Evolutionary conservation across 2,329 filamentous ascomycete species (phyloP).

Genomic region (Cladophialophora psammophila): DNA sequence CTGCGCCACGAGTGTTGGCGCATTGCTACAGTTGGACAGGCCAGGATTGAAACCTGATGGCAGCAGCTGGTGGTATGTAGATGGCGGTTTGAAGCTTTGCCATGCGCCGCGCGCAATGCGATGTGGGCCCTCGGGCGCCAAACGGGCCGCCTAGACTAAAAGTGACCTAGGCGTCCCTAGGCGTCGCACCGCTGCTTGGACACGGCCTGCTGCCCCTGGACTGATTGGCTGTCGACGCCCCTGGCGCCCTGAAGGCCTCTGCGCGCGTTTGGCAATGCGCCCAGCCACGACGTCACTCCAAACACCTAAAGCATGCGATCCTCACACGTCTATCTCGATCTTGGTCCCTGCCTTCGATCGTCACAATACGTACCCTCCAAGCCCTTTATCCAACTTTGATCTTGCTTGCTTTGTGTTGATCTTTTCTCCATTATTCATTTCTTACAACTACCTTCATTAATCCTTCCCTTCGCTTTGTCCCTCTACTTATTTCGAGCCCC

Average conservation of each 20-base stretch:
- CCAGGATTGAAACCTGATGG: conserved; percentile 1
- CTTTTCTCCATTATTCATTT: conserved; percentile 15
- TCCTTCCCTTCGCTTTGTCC: conserved; percentile 19
- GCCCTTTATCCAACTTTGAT: conserved; percentile 22
- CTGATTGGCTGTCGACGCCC: conserved; percentile 13
- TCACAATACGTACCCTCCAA: background rate
- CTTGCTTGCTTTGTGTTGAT: conserved; percentile 19
- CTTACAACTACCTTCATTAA: conserved; percentile 16
- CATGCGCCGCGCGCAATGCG: conserved; percentile 1
- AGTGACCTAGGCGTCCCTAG: conserved; percentile 9
- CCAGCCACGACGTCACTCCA: conserved; percentile 13
- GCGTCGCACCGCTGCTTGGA: conserved; percentile 15
- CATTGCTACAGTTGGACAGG: background rate
- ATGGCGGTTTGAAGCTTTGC: conserved; percentile 6
- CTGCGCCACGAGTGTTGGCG: conserved; percentile 7
- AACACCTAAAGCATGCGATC: background rate
- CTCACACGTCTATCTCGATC: conserved; percentile 14
- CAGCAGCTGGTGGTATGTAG: background rate
- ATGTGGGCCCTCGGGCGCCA: conserved; percentile 5
- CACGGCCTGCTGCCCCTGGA: background rate
- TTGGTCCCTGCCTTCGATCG: background rate
- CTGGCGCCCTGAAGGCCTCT: background rate
- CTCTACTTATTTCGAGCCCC: conserved; percentile 17
- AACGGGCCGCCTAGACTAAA: conserved; percentile 11
- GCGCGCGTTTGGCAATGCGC: background rate